Evolutionary conservation across 148 eudicot species (phyloP).

Genomic region (Linanthus parryae): DNA sequence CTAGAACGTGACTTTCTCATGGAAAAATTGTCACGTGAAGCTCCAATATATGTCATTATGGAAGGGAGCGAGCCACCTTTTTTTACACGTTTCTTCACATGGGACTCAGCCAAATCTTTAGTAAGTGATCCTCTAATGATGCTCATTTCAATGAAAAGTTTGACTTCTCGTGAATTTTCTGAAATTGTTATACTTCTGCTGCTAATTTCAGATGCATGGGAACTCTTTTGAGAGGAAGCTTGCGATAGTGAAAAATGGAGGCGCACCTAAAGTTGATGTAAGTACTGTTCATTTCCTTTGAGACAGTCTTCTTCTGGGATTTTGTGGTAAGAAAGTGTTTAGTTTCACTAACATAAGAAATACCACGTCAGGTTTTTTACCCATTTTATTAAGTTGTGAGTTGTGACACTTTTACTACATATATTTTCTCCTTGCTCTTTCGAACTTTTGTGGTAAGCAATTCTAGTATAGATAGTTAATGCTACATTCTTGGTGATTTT

Average conservation of each 20-base stretch:
- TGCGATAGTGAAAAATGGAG: constrained; percentile 60
- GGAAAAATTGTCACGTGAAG: constrained; percentile 60
- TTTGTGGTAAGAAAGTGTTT: too few species aligned
- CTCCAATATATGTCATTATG: constrained; percentile 65
- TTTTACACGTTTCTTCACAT: constrained; percentile 87
- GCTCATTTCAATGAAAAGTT: neutral
- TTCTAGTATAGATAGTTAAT: too few species aligned
- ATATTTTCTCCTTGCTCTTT: too few species aligned
- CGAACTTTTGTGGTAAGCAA: too few species aligned
- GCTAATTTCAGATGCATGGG: constrained; percentile 72
- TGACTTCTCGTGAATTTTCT: neutral
- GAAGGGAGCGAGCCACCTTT: constrained; percentile 91
- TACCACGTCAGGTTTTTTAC: too few species aligned
- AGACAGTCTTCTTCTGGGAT: too few species aligned
- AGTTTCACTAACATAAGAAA: too few species aligned
- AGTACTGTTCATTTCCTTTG: constrained; percentile 21
- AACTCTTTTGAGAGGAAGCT: constrained; percentile 88
- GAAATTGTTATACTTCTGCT: neutral
- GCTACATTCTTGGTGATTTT: too few species aligned
- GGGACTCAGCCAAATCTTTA: constrained; percentile 73
- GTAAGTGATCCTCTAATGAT: constrained; percentile 39
- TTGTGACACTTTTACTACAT: too few species aligned
- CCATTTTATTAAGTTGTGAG: too few species aligned
- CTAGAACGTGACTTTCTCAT: constrained; percentile 74
- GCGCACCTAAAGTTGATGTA: constrained; percentile 53